phyloP scores from a whole-genome alignment of 192 early-diverging fungal species.

The Coemansia sp. region DNA sequence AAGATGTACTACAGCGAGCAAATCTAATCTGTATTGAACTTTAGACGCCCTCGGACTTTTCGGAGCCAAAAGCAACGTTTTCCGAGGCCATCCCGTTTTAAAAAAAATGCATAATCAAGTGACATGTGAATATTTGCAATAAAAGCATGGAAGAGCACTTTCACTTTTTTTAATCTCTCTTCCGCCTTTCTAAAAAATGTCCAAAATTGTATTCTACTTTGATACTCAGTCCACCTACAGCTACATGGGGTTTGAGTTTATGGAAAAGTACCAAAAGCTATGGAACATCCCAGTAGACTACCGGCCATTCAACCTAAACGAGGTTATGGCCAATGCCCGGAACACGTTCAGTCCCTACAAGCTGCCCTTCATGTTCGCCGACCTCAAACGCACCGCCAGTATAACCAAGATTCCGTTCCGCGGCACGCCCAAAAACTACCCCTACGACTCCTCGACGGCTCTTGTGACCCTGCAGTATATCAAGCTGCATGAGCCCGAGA shows the following conservation, averaged over 20 bases:
- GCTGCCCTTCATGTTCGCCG: conserved; percentile 28
- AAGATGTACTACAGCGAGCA: too few species aligned
- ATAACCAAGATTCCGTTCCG: conserved; percentile 44
- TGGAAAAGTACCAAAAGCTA: conserved; percentile 37
- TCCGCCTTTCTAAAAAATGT: not conserved
- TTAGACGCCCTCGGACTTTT: too few species aligned
- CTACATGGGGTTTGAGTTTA: conserved; percentile 52
- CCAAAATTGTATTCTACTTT: conserved; percentile 41
- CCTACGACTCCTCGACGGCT: conserved; percentile 27
- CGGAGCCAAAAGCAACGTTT: too few species aligned
- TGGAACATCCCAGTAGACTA: conserved; percentile 45
- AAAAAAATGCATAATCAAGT: too few species aligned
- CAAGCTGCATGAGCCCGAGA: conserved; percentile 18
- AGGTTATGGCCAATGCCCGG: conserved; percentile 32
- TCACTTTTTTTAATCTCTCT: too few species aligned
- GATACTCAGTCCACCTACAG: conserved; percentile 40
- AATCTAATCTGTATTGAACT: too few species aligned
- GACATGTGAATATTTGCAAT: too few species aligned
- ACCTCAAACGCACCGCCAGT: conserved; percentile 25
- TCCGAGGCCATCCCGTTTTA: too few species aligned
- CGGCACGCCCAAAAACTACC: conserved; percentile 30
- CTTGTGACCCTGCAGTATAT: conserved; percentile 38
- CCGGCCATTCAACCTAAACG: conserved; percentile 27
- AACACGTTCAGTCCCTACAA: conserved; percentile 43
- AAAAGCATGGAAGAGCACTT: too few species aligned